A percentile compares a stretch with the other conserved stretches of the same genome.
Evolutionary conservation across 345 rosid species (phyloP).

Genomic region (Laguncularia racemosa): DNA sequence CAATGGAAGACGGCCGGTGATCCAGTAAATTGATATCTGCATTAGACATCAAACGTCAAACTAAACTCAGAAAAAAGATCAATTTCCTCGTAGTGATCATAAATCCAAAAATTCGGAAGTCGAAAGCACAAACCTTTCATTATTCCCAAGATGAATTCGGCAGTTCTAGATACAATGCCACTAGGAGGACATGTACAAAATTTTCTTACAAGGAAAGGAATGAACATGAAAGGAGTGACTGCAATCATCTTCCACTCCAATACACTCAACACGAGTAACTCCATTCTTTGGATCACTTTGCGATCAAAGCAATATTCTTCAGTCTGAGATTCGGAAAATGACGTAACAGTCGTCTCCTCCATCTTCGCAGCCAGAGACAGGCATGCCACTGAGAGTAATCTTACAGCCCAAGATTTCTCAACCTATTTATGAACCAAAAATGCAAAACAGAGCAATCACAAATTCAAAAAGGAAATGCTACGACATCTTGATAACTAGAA

Average conservation of each 20-base stretch:
- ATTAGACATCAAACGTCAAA: slow-evolving; percentile 1
- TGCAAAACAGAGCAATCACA: neutral
- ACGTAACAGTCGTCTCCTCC: slow-evolving; percentile 44
- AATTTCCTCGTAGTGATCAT: neutral
- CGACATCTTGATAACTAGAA: neutral
- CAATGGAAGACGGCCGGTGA: slow-evolving; percentile 45
- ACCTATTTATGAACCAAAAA: slow-evolving; percentile 5
- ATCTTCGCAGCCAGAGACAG: slow-evolving; percentile 63
- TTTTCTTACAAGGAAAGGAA: slow-evolving; percentile 28
- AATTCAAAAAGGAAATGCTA: neutral
- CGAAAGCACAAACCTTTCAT: slow-evolving; percentile 26
- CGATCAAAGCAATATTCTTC: slow-evolving; percentile 28
- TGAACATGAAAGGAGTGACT: slow-evolving; percentile 42
- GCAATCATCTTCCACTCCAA: slow-evolving; percentile 55
- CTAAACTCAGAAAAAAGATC: neutral
- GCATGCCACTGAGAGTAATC: slow-evolving; percentile 48
- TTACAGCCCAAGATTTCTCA: slow-evolving; percentile 46
- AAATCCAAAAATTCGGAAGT: neutral
- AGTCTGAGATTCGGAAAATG: slow-evolving; percentile 32
- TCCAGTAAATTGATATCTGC: slow-evolving; percentile 36
- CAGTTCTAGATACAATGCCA: slow-evolving; percentile 9
- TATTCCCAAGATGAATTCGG: slow-evolving; percentile 19
- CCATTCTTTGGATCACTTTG: slow-evolving; percentile 52
- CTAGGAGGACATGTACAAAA: slow-evolving; percentile 17
- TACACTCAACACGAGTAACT: slow-evolving; percentile 49